These are phyloP conservation scores for Acer yangbiense DNA, from an alignment of 345 rosid species.

Conservation along the genomic window DNA sequence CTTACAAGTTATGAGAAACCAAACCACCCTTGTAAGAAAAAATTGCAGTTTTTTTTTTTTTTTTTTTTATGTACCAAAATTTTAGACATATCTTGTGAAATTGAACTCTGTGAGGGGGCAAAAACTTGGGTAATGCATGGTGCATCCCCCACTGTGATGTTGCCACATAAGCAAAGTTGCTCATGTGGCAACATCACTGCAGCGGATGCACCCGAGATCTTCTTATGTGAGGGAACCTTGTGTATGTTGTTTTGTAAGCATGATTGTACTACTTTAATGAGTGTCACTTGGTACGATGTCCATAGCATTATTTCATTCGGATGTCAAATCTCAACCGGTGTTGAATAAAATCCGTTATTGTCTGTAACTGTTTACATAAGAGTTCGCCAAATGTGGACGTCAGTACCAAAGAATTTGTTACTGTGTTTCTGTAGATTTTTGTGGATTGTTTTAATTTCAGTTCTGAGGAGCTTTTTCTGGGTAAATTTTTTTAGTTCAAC, in stretches of 20 bases:
- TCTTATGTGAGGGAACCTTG: neutral
- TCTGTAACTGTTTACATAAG: too few relatives aligned
- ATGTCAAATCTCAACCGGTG: neutral
- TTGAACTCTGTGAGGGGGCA: neutral
- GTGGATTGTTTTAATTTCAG: neutral
- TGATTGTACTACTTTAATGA: neutral
- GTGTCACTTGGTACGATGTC: neutral
- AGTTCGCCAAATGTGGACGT: neutral
- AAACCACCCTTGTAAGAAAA: neutral
- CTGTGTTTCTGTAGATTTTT: neutral
- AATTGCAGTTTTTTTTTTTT: neutral
- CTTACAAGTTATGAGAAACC: neutral
- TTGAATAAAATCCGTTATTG: too few relatives aligned
- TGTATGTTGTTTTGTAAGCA: conserved; percentile 4
- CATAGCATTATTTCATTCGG: too few relatives aligned
- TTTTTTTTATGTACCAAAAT: neutral
- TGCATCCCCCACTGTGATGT: too few relatives aligned
- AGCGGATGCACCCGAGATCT: too few relatives aligned
- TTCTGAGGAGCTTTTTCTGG: neutral
- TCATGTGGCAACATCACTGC: too few relatives aligned
- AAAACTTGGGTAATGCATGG: too few relatives aligned
- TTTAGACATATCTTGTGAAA: neutral
- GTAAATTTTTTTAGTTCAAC: conserved; percentile 1
- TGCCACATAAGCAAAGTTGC: too few relatives aligned
- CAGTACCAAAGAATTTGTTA: neutral